Evolutionary conservation across 73 alveolate species (phyloP).

Genomic region (Breviolum minutum): DNA sequence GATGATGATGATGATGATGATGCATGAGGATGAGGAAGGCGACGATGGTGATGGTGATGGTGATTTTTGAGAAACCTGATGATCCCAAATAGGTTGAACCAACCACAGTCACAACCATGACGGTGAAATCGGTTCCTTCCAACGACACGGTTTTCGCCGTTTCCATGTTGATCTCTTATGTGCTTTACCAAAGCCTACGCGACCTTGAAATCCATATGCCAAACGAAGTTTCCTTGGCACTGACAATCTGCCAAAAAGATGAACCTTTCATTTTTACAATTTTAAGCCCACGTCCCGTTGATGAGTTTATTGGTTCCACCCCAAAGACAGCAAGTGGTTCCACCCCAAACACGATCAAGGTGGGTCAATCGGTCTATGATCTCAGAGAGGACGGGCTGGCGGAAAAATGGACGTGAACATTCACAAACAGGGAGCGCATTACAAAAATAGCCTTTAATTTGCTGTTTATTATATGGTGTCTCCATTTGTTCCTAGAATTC

Average conservation of each 20-base stretch:
- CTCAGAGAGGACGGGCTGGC: constrained; percentile 35
- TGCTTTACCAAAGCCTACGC: not conserved
- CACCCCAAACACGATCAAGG: not conserved
- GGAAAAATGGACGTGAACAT: not conserved
- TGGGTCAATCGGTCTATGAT: constrained; percentile 89
- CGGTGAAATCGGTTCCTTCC: no score
- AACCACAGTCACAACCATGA: no score
- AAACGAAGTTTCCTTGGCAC: not conserved
- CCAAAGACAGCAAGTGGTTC: not conserved
- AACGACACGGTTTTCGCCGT: no score
- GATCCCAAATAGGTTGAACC: no score
- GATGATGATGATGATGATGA: no score
- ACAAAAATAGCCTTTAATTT: no score
- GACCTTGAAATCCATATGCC: not conserved
- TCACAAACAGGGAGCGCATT: no score
- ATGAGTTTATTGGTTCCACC: not conserved
- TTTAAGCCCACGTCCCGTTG: not conserved
- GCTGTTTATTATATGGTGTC: not conserved
- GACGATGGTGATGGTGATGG: no score
- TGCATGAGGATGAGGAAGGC: no score
- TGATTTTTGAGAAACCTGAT: no score
- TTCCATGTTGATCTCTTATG: no score
- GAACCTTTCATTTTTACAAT: not conserved
- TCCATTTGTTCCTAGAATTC: not conserved
- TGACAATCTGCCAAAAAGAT: not conserved